phyloP scores from a whole-genome alignment of 129 eudicot species.

The Lactuca sativa region DNA sequence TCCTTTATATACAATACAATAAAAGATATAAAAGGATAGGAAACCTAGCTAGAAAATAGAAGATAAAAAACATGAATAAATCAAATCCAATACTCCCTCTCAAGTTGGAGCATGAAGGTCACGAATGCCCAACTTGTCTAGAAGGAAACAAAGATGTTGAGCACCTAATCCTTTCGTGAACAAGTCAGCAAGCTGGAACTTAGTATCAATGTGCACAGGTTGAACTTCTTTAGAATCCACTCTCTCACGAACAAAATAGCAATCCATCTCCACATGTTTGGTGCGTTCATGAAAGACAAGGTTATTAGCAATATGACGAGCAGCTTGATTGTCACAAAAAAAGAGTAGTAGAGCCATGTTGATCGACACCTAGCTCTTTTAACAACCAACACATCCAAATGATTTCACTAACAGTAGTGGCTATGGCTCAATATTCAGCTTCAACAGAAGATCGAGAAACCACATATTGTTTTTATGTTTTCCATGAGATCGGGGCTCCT shows the following conservation, averaged over 20 bases:
- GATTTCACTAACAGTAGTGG: background rate
- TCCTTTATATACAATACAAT: no score
- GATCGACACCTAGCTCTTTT: background rate
- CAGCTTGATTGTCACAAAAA: slow-evolving; percentile 9
- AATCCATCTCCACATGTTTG: background rate
- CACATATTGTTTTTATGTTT: no score
- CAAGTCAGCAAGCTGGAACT: background rate
- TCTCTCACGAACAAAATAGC: background rate
- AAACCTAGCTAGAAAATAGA: no score
- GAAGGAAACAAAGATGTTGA: background rate
- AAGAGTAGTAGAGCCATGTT: background rate
- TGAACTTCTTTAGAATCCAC: background rate
- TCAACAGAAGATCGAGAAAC: background rate
- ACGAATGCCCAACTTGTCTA: background rate
- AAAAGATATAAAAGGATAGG: no score
- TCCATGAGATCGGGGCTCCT: background rate
- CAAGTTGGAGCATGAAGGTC: background rate
- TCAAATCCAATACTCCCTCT: background rate
- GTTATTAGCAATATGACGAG: slow-evolving; percentile 3
- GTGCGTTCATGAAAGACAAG: background rate
- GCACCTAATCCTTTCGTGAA: background rate
- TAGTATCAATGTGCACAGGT: background rate
- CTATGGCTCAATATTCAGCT: background rate
- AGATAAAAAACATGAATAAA: no score
- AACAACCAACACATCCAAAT: background rate